Evolutionary conservation across 2,329 filamentous ascomycete species (phyloP), one percentile per base, ranked within the genome.

Genomic region (Xylariaceae sp.): DNA sequence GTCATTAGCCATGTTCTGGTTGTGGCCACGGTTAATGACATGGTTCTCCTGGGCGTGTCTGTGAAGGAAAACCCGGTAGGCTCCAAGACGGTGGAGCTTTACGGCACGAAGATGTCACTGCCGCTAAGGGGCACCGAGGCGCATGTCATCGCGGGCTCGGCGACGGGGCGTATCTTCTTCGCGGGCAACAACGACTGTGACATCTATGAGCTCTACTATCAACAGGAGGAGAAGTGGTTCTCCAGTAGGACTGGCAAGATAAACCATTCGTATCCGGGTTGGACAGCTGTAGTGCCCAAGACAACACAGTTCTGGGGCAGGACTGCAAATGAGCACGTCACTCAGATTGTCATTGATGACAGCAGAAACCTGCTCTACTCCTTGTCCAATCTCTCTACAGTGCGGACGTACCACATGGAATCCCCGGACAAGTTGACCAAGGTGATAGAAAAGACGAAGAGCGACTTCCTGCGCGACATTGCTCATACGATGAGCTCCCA

Each of bases 161-260:
- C 82, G 14, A 84, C 79, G 15, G 94, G 94, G 7, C 85, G 92
- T 45, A 92, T 98, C 49, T 98, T 98, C 69, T 95, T 96, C 56
- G 82, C 85, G 29, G 87, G 88, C 26, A 76, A 74, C 35, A 75
- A 72, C 35, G 86, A 90, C 50, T 88, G 88, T 48, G 89, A 97
- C 53, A 79, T 98, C 33, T 87, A 92, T 60, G 92, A 98, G 64
- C 76, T 98, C 38, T 89, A 85, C 51, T 98, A 98, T 60, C 90
- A 97, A 63, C 88, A 95, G 56, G 88, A 97, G 61, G 92, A 98
- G 64, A 84, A 85, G 53, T 98, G 92, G 92, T 98, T 98, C 59
- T 83, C 85, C 37, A 88, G 81, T 61, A 78, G 85, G 50, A 94
- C 87, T 59, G 81, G 83, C 44, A 95, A 89, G 64, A 81, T 90